These are phyloP conservation scores for Eucalyptus paniculata DNA, from an alignment of 345 rosid genomes.

Conservation along the genomic window DNA sequence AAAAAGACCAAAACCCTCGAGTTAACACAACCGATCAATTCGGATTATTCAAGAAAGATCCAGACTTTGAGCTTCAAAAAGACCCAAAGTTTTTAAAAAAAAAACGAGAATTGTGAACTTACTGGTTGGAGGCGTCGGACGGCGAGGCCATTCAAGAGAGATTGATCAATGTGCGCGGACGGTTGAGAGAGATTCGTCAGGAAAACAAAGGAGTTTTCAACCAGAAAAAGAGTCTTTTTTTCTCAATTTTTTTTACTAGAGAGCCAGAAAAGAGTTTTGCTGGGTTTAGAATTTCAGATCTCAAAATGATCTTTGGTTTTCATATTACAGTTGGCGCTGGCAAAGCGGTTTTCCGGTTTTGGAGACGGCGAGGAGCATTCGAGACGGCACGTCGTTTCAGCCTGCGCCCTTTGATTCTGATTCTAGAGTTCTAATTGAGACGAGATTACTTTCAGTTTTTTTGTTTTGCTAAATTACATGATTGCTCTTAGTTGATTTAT, in stretches of 20 bases:
- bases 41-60: neutral
- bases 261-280: neutral
- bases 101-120: neutral
- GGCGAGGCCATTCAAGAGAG: neutral
- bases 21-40: neutral
- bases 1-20: neutral
- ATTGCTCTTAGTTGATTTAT: too few relatives aligned
- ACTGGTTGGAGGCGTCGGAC: neutral
- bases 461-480: too few relatives aligned
- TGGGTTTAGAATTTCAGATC: neutral
- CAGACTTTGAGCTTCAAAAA: neutral
- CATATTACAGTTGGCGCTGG: neutral
- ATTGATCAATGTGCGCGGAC: neutral
- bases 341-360: too few relatives aligned
- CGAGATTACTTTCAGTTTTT: too few relatives aligned
- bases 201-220: neutral
- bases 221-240: too few relatives aligned
- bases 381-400: too few relatives aligned
- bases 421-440: too few relatives aligned
- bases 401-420: too few relatives aligned
- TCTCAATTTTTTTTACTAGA: too few relatives aligned
- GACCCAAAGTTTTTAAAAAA: neutral
- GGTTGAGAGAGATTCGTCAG: neutral
- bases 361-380: too few relatives aligned
- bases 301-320: neutral